phyloP scores from a whole-genome alignment of 2,329 filamentous ascomycete species.

The Sordariomycetes sp. region DNA sequence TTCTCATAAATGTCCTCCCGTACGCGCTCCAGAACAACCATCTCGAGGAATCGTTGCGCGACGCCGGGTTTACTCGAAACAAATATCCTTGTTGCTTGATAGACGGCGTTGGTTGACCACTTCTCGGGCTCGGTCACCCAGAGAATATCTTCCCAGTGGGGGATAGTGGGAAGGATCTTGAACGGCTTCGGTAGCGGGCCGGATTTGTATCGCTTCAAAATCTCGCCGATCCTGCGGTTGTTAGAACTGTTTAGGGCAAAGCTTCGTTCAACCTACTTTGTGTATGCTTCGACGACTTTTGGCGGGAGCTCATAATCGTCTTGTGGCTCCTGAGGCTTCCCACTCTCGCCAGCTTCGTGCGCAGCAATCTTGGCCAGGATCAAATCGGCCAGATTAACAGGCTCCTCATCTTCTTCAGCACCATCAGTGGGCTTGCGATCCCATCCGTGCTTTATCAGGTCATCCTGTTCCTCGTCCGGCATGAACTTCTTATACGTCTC shows the following conservation, averaged over 20 bases:
- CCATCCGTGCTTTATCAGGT: conserved; percentile 61
- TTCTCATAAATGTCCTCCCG: conserved; percentile 89
- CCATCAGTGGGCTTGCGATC: conserved; percentile 34
- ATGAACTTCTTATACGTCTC: conserved; percentile 89
- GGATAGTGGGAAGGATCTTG: conserved; percentile 89
- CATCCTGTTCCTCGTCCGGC: conserved; percentile 55
- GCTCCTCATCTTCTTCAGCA: conserved; percentile 36
- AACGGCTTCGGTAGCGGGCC: conserved; percentile 97
- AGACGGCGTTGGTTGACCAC: conserved; percentile 68
- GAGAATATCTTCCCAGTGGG: conserved; percentile 83
- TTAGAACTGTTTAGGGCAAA: background rate
- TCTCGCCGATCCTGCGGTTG: conserved; percentile 60
- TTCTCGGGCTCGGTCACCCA: conserved; percentile 71
- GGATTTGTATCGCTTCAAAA: conserved; percentile 87
- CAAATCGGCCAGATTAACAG: conserved; percentile 80
- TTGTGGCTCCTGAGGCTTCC: conserved; percentile 45
- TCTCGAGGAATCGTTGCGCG: conserved; percentile 78
- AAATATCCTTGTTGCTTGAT: conserved; percentile 87
- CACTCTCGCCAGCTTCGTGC: conserved; percentile 63
- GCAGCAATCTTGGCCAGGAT: conserved; percentile 92
- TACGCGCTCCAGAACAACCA: conserved; percentile 81
- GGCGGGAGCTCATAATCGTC: conserved; percentile 80
- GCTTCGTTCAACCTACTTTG: conserved; percentile 49
- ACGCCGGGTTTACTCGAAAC: conserved; percentile 73
- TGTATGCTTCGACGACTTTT: conserved; percentile 91